These are phyloP conservation scores for Nakataea oryzae DNA, from an alignment of 2,329 filamentous ascomycete species.

Conservation along the genomic window DNA sequence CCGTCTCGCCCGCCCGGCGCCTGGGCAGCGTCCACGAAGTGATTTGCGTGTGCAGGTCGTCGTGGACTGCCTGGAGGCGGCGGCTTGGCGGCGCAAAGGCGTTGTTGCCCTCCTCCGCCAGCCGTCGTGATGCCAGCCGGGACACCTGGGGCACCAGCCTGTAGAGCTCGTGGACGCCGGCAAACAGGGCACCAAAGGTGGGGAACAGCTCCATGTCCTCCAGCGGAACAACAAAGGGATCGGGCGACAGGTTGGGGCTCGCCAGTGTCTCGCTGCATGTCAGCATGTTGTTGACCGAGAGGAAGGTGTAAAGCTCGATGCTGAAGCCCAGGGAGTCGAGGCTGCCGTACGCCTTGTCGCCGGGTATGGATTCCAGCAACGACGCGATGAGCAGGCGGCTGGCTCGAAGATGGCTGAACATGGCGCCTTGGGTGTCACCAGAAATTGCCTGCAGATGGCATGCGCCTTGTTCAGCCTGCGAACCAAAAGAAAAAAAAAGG, in stretches of 20 bases:
- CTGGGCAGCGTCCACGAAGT: no score
- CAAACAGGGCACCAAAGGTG: constrained; percentile 10
- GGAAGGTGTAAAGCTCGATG: constrained; percentile 11
- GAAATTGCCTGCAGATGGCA: background rate
- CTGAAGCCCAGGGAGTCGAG: constrained; percentile 8
- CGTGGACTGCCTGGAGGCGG: no score
- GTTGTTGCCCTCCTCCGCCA: background rate
- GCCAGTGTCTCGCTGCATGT: no score
- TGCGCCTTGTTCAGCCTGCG: background rate
- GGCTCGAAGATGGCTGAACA: constrained; percentile 12
- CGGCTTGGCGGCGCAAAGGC: background rate
- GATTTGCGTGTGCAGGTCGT: no score
- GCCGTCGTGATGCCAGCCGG: constrained; percentile 5
- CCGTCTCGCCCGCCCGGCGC: no score
- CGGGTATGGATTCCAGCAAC: constrained; percentile 13
- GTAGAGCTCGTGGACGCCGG: constrained; percentile 10
- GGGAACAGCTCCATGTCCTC: background rate
- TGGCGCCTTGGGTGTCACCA: constrained; percentile 8
- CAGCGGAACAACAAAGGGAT: no score
- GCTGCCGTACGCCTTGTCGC: constrained; percentile 9
- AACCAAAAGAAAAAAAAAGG: no score
- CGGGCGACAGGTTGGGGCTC: no score
- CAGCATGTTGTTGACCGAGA: constrained; percentile 8
- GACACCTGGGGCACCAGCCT: constrained; percentile 8
- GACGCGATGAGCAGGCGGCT: constrained; percentile 12